phyloP scores from a whole-genome alignment of 345 rosid species.

The Mercurialis annua region DNA sequence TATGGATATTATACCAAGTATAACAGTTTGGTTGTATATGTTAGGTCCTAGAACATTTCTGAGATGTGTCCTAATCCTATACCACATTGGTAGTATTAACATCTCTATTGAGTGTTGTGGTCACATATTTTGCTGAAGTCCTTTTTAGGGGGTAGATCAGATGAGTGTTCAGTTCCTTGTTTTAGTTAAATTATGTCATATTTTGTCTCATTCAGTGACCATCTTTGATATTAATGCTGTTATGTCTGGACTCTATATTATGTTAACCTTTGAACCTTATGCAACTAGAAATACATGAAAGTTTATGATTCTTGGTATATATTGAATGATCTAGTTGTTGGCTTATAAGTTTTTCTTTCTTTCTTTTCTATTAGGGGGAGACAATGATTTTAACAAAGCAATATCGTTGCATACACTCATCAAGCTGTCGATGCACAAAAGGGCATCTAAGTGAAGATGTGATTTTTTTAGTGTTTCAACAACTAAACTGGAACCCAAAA shows the following conservation, averaged over 20 bases:
- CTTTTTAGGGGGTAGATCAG: too few species aligned
- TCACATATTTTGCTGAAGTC: too few species aligned
- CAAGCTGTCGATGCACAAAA: constrained; percentile 87
- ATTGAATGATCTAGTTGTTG: too few species aligned
- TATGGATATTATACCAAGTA: neutral
- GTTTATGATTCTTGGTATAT: too few species aligned
- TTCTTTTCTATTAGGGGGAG: constrained; percentile 1
- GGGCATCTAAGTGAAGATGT: constrained; percentile 89
- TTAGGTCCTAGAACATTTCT: neutral
- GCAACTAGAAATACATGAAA: too few species aligned
- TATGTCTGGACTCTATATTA: too few species aligned
- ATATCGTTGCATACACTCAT: constrained; percentile 88
- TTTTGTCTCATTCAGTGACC: too few species aligned
- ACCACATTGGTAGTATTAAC: neutral
- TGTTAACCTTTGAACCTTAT: too few species aligned
- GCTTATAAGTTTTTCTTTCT: neutral
- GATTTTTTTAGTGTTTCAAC: constrained; percentile 79
- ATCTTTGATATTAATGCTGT: too few species aligned
- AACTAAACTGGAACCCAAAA: constrained; percentile 91
- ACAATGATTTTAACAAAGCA: constrained; percentile 76
- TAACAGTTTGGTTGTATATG: neutral
- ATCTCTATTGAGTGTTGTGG: neutral
- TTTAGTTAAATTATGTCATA: too few species aligned
- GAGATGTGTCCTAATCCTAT: neutral
- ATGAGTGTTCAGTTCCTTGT: too few species aligned